Evolutionary conservation across 2,329 filamentous ascomycete species (phyloP), one percentile per base, ranked within the genome.

Genomic region (Aspergillus clavatus): DNA sequence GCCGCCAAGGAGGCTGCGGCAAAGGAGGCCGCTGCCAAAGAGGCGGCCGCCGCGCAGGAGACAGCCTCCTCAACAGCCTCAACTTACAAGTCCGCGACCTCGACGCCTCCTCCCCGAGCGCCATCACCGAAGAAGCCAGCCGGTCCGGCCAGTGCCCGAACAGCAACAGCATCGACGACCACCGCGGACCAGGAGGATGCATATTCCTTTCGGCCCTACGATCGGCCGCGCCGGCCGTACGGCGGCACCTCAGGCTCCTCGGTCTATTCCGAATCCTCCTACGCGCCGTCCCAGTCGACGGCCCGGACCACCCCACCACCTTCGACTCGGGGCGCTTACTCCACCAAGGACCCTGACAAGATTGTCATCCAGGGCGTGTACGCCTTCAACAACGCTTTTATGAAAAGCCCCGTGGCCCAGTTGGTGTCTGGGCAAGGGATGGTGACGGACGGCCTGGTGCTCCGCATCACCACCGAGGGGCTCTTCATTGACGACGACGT

Each of bases 401-500:
- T 87, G 54, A 87, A 85, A 61, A 90, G 86, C n/a, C 91, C 93
- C 0, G 82, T 87, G n/a, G 89, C 89, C 12, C 87, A 95, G 66
- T 80, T 98, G 44, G 78, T 95, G 27, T 88, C 89, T 0, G 88
- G 87, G n/a, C 73, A 87, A 40, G 87, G 86, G 14, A 78, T 84
- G 38, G 89, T 97, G 24, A 95, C 90, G 2, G 90, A 98, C 62
- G 93, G 93, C 0, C 76, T 98, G 37, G 87, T 97, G 50, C 77
- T 98, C 50, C 86, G 87, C 41, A 93, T 97, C 61, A 91, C 88
- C 8, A 95, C 89, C 1, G 91, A 95, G 66, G 93, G 93, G 14
- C 78, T 97, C 43, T 97, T 97, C 70, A 93, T 98, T 62, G 93
- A 98, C 65, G 93, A 98, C 66, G 93, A 97, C 66, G 81, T 96